Percentiles rank a stretch among this genome's conserved stretches.
Evolutionary conservation across 441 rosid species (phyloP).

Genomic region (Biscutella laevigata): DNA sequence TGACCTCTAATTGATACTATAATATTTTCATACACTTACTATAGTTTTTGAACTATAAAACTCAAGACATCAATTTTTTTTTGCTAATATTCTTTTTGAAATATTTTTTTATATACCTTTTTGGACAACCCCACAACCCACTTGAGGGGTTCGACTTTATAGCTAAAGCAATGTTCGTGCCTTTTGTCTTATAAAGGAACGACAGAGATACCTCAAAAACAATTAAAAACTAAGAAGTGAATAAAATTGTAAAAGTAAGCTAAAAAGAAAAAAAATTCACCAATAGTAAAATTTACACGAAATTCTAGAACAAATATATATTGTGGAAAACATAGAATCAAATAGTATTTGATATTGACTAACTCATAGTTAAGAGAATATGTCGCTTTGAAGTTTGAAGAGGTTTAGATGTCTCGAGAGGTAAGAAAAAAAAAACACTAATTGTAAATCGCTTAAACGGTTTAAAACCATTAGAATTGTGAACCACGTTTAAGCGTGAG

Average conservation of each 20-base stretch:
- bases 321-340: constrained; percentile 9
- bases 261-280: not conserved
- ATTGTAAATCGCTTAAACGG: no score
- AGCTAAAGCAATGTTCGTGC: constrained; percentile 45
- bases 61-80: no score
- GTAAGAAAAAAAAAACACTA: no score
- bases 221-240: not conserved
- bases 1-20: no score
- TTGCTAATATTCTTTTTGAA: no score
- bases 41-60: no score
- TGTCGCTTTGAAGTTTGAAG: not conserved
- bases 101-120: no score
- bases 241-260: constrained; percentile 6
- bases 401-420: no score
- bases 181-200: constrained; percentile 50
- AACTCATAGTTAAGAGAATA: constrained; percentile 10
- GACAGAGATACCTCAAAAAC: constrained; percentile 25
- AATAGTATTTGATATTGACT: constrained; percentile 23
- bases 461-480: no score
- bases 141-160: constrained; percentile 43
- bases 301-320: constrained; percentile 16
- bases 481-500: no score
- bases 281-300: constrained; percentile 13
- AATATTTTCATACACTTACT: no score
- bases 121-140: constrained; percentile 35